These are phyloP conservation scores for Herpetomonas samuelpessoai DNA, from an alignment of 208 protist genomes.

Conservation along the genomic window DNA sequence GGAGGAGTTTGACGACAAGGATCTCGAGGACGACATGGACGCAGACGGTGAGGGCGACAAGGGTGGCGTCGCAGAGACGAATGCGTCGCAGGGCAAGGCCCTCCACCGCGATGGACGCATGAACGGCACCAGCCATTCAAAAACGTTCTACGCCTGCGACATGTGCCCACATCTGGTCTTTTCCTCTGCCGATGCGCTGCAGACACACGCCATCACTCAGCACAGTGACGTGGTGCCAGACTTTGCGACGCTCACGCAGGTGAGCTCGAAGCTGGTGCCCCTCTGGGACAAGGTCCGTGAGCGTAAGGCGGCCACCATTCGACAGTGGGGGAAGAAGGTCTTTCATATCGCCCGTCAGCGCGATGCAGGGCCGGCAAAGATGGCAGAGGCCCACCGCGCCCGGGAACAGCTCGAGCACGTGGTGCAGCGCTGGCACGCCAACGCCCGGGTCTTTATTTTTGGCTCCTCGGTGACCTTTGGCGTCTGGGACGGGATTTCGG, in stretches of 20 bases:
- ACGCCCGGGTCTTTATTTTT: constrained; percentile 80
- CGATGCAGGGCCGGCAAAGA: constrained; percentile 73
- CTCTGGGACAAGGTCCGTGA: constrained; percentile 40
- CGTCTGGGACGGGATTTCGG: constrained; percentile 83
- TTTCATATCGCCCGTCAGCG: constrained; percentile 54
- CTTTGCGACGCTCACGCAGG: constrained; percentile 40
- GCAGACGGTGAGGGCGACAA: constrained; percentile 9
- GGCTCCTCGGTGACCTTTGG: constrained; percentile 81
- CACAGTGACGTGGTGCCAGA: constrained; percentile 33
- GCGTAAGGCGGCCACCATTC: constrained; percentile 28
- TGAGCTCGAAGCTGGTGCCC: constrained; percentile 41
- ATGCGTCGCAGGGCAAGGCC: background rate
- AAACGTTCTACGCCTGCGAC: constrained; percentile 68
- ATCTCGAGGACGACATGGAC: constrained; percentile 1
- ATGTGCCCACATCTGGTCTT: constrained; percentile 50
- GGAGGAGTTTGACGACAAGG: constrained; percentile 6
- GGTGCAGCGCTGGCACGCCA: constrained; percentile 72
- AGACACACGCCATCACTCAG: constrained; percentile 27
- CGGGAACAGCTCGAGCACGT: constrained; percentile 80
- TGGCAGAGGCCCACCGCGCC: constrained; percentile 76
- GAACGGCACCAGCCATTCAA: background rate
- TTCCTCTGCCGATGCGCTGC: constrained; percentile 47
- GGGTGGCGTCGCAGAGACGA: constrained; percentile 9
- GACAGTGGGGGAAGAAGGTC: constrained; percentile 47
- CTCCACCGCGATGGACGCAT: background rate